phyloP scores from a whole-genome alignment of 2,329 filamentous ascomycete genomes.

The Talaromyces albobiverticillius region DNA sequence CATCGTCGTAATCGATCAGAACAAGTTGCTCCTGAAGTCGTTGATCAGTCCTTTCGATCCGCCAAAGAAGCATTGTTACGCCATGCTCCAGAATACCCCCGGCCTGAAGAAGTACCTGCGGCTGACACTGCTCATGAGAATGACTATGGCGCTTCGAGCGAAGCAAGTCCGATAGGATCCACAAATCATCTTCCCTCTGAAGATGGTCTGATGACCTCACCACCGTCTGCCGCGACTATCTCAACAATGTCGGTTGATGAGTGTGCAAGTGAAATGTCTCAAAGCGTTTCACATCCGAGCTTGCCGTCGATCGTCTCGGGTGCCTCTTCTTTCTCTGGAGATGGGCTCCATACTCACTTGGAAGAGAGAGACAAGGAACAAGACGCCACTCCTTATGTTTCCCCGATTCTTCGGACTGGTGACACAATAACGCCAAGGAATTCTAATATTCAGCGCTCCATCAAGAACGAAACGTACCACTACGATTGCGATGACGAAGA shows the following conservation, averaged over 20 bases:
- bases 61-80: constrained; percentile 34
- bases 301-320: constrained; percentile 46
- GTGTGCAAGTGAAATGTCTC: constrained; percentile 42
- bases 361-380: constrained; percentile 27
- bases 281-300: constrained; percentile 47
- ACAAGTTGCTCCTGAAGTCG: constrained; percentile 29
- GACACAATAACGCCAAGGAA: constrained; percentile 38
- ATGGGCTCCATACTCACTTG: constrained; percentile 26
- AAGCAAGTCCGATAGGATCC: constrained; percentile 7
- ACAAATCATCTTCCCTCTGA: constrained; percentile 12
- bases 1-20: constrained; percentile 38
- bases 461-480: constrained; percentile 36
- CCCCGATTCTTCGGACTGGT: constrained; percentile 40
- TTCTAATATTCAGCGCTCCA: constrained; percentile 20
- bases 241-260: constrained; percentile 47
- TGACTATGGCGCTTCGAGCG: neutral
- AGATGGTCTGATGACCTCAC: constrained; percentile 31
- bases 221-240: constrained; percentile 45
- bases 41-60: constrained; percentile 33
- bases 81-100: constrained; percentile 20
- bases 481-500: constrained; percentile 44
- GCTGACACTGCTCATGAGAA: constrained; percentile 12
- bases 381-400: constrained; percentile 26
- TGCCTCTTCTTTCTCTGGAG: constrained; percentile 45
- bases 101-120: constrained; percentile 24